phyloP scores from a whole-genome alignment of 257 asterid genomes.

The Osmanthus fragrans region DNA sequence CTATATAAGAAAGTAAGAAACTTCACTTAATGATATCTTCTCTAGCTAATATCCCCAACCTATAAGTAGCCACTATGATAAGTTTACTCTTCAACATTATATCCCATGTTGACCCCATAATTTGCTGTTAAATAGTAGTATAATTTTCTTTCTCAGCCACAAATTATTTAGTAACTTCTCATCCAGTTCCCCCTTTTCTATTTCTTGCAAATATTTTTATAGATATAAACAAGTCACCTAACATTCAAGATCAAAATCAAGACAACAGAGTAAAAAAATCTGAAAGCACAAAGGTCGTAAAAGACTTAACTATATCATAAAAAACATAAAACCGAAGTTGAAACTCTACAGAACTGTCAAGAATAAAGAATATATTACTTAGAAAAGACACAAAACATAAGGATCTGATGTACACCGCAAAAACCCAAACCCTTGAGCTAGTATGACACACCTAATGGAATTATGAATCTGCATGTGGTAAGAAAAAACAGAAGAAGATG shows the following conservation, averaged over 20 bases:
- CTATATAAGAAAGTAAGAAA: not conserved
- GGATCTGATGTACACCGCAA: not conserved
- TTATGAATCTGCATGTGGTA: too few species aligned
- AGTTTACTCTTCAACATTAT: not conserved
- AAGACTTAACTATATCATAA: not conserved
- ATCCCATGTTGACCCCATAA: not conserved
- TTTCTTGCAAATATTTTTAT: not conserved
- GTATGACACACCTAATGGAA: not conserved
- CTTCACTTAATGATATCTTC: not conserved
- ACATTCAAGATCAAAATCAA: not conserved
- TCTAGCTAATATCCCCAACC: not conserved
- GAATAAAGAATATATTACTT: not conserved
- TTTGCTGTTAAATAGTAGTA: not conserved
- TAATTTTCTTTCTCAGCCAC: not conserved
- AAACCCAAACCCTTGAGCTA: not conserved
- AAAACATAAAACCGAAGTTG: not conserved
- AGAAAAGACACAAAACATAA: not conserved
- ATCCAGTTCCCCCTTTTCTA: not conserved
- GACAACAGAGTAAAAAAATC: not conserved
- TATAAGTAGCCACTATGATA: not conserved
- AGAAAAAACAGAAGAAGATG: too few species aligned
- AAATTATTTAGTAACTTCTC: not conserved
- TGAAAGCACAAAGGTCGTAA: not conserved
- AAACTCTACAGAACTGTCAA: not conserved
- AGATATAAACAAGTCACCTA: not conserved